Percentiles rank a stretch among this genome's conserved stretches.
Conservation (phyloP, 164 flowering plant species). For the Aristolochia fimbriata region DNA sequence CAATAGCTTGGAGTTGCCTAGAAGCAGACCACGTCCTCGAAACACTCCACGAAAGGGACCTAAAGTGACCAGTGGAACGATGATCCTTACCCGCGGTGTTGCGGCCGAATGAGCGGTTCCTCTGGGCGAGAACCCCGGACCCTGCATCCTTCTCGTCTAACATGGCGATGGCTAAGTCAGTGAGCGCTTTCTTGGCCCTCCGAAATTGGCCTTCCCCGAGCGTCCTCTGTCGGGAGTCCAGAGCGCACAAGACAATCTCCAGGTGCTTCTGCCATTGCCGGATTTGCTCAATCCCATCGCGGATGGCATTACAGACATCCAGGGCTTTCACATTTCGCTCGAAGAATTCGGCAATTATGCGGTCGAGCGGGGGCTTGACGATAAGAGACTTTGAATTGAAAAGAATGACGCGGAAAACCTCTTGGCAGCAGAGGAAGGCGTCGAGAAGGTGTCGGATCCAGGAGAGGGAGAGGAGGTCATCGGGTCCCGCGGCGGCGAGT, state of each 20-base stretch:
- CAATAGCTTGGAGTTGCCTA: constrained; percentile 79
- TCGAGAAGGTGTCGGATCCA: constrained; percentile 75
- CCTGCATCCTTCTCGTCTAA: constrained; percentile 69
- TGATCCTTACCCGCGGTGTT: constrained; percentile 18
- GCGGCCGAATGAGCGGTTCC: constrained; percentile 80
- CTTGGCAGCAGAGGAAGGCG: constrained; percentile 62
- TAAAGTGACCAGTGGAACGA: constrained; percentile 36
- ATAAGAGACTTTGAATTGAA: constrained; percentile 26
- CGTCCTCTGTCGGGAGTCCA: constrained; percentile 27
- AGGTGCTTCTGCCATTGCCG: constrained; percentile 71
- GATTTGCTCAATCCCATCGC: constrained; percentile 81
- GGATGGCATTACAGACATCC: constrained; percentile 81
- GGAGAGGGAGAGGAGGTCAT: constrained; percentile 51
- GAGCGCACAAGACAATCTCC: constrained; percentile 65
- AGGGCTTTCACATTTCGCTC: constrained; percentile 77
- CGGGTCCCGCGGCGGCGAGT: constrained; percentile 20
- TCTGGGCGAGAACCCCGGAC: constrained; percentile 23
- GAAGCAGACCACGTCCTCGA: constrained; percentile 73
- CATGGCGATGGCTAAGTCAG: constrained; percentile 71
- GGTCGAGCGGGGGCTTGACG: constrained; percentile 45
- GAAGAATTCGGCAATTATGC: constrained; percentile 43
- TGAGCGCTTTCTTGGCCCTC: constrained; percentile 73
- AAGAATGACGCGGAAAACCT: constrained; percentile 55
- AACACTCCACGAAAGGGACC: constrained; percentile 92
- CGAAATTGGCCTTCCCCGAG: constrained; percentile 80